Percentiles rank a stretch among this genome's conserved stretches.
Conservation (phyloP, 129 eudicot genomes). For the Dittrichia graveolens region DNA sequence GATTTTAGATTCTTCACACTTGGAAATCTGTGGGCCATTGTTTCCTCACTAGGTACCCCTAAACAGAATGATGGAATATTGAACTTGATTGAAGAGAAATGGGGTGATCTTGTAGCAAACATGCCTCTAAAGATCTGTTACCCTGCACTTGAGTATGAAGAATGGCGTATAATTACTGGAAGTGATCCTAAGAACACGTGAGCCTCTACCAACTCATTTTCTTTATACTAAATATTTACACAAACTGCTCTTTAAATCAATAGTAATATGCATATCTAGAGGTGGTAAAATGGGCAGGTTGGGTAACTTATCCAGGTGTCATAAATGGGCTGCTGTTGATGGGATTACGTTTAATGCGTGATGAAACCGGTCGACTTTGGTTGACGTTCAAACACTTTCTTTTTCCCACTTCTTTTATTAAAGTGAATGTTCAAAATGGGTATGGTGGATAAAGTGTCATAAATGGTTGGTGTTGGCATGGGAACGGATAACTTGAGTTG, state of each 20-base stretch:
- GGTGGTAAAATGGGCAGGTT: not conserved
- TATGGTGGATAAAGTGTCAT: too few relatives aligned
- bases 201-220: not conserved
- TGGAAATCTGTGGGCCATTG: conserved; percentile 82
- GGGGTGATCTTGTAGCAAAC: conserved; percentile 76
- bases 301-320: not conserved
- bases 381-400: not conserved
- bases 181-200: conserved; percentile 95
- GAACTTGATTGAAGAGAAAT: conserved; percentile 76
- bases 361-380: not conserved
- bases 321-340: not conserved
- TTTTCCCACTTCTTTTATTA: not conserved
- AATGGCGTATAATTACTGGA: conserved; percentile 92
- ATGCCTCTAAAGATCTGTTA: conserved; percentile 94
- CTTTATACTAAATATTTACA: not conserved
- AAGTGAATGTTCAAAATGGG: too few relatives aligned
- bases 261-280: not conserved
- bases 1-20: conserved; percentile 90
- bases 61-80: conserved; percentile 70
- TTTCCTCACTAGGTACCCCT: conserved; percentile 76
- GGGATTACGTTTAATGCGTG: not conserved
- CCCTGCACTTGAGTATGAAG: conserved; percentile 81
- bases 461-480: too few relatives aligned
- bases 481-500: too few relatives aligned
- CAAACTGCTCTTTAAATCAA: not conserved